A percentile compares a stretch with the other conserved stretches of the same genome.
These are phyloP conservation scores for Claviceps cyperi DNA, from an alignment of 2,329 filamentous ascomycete genomes.

Conservation along the genomic window DNA sequence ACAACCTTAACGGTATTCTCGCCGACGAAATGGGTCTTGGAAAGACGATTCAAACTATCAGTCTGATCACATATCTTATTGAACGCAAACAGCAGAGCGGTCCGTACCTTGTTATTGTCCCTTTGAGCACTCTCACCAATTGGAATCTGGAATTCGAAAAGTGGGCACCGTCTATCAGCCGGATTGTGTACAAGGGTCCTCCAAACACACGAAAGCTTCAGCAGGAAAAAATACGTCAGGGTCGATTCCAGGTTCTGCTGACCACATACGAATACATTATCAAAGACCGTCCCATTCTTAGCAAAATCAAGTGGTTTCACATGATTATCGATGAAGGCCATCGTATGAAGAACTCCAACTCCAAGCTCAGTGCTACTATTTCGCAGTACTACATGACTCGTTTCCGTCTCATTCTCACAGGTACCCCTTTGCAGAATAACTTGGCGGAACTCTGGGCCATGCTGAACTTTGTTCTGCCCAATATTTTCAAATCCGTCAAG, in stretches of 20 bases:
- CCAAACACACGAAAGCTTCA: slow-evolving; percentile 77
- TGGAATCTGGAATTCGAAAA: slow-evolving; percentile 99
- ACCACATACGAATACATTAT: slow-evolving; percentile 99
- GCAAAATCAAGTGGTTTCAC: slow-evolving; percentile 99
- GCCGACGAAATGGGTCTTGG: slow-evolving; percentile 99
- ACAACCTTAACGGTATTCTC: slow-evolving; percentile 96
- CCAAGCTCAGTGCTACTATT: slow-evolving; percentile 89
- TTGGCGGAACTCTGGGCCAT: slow-evolving; percentile 91
- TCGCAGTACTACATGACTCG: slow-evolving; percentile 90
- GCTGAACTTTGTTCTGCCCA: slow-evolving; percentile 95
- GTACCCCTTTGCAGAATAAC: slow-evolving; percentile 95
- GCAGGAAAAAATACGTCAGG: slow-evolving; percentile 86
- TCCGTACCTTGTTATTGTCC: slow-evolving; percentile 92
- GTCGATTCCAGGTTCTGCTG: slow-evolving; percentile 87
- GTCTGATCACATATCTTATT: slow-evolving; percentile 91
- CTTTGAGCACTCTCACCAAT: slow-evolving; percentile 91
- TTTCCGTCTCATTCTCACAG: slow-evolving; percentile 91
- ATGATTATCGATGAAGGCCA: slow-evolving; percentile 99
- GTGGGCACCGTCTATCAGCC: slow-evolving; percentile 78
- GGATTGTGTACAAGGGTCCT: slow-evolving; percentile 94
- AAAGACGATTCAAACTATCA: slow-evolving; percentile 98
- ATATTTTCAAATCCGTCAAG: slow-evolving; percentile 97
- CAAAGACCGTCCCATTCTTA: slow-evolving; percentile 87
- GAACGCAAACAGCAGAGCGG: slow-evolving; percentile 86
- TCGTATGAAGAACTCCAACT: slow-evolving; percentile 97